phyloP scores from a whole-genome alignment of 257 asterid genomes.

The Capsicum pubescens region DNA sequence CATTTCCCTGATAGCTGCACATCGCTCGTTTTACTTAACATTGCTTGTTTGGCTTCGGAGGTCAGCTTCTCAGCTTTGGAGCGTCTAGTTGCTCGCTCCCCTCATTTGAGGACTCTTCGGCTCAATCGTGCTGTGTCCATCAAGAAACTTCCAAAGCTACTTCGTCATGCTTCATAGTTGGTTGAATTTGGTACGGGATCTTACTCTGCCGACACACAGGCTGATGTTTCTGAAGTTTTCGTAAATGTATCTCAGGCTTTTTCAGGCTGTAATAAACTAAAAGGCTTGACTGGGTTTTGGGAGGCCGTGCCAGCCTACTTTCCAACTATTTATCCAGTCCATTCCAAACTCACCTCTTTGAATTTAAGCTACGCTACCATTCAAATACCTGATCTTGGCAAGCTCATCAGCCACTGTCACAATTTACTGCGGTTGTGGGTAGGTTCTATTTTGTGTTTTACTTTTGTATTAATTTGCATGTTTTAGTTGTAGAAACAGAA shows the following conservation, averaged over 20 bases:
- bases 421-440: neutral
- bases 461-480: too few species aligned
- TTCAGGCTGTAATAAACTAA: conserved; percentile 2
- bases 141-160: neutral
- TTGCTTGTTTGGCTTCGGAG: conserved; percentile 11
- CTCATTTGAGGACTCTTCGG: conserved; percentile 15
- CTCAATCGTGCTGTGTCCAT: conserved; percentile 17
- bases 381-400: conserved; percentile 10
- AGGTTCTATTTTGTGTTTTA: too few species aligned
- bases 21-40: neutral
- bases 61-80: conserved; percentile 23
- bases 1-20: conserved; percentile 16
- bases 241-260: neutral
- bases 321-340: conserved; percentile 4
- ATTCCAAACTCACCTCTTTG: neutral
- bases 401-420: neutral
- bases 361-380: conserved; percentile 26
- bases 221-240: conserved; percentile 4
- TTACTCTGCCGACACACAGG: neutral
- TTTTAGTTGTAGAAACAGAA: too few species aligned
- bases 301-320: conserved; percentile 9
- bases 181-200: neutral
- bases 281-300: conserved; percentile 21
- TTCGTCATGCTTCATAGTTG: neutral
- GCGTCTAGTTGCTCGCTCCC: neutral